Conservation (phyloP, 768 basidiomycete genomes). For the Amanita muscaria region DNA sequence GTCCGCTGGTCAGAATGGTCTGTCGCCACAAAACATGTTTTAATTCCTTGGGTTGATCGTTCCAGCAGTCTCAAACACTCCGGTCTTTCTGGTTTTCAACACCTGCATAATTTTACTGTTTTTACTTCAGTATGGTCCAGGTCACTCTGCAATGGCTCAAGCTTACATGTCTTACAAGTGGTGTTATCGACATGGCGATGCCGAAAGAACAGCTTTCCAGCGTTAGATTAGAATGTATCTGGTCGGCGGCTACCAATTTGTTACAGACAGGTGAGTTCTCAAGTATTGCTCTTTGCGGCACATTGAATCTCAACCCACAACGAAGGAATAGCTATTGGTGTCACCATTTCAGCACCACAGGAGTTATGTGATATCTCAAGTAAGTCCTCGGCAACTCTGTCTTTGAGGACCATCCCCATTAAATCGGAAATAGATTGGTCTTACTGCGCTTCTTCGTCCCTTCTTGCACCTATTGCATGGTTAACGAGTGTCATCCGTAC, state of each 20-base stretch:
- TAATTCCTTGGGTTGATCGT: background rate
- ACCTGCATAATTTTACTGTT: conserved; percentile 30
- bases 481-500: conserved; percentile 36
- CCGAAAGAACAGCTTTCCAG: conserved; percentile 30
- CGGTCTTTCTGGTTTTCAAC: conserved; percentile 41
- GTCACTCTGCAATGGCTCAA: background rate
- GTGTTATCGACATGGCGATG: conserved; percentile 28
- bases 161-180: conserved; percentile 16
- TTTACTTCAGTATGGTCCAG: conserved; percentile 24
- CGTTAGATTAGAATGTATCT: conserved; percentile 45
- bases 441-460: conserved; percentile 37
- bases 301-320: background rate
- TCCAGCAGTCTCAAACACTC: conserved; percentile 35
- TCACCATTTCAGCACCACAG: background rate
- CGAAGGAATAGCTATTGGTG: background rate
- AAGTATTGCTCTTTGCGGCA: background rate
- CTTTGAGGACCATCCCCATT: background rate
- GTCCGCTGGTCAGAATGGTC: conserved; percentile 29
- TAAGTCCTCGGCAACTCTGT: background rate
- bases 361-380: background rate
- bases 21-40: conserved; percentile 6
- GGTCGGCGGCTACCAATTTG: conserved; percentile 40
- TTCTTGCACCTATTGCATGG: conserved; percentile 43
- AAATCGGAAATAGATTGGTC: conserved; percentile 21
- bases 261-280: conserved; percentile 43